Conservation (phyloP, 2,329 filamentous ascomycete genomes). For the Immersiporthe knoxdaviesiana region DNA sequence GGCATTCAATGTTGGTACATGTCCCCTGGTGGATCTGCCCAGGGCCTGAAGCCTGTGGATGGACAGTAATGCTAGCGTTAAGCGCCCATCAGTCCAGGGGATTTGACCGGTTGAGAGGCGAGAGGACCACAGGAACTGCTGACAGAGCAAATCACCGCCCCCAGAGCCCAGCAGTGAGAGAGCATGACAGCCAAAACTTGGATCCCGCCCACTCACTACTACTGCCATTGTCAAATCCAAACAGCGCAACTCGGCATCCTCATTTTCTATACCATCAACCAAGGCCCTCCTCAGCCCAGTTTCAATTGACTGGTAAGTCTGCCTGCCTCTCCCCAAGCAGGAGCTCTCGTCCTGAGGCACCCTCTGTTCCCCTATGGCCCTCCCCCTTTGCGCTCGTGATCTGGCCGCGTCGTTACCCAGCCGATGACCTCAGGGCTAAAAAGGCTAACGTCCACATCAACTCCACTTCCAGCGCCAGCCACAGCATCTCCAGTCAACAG, state of each 20-base stretch:
- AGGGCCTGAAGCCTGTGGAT: background rate
- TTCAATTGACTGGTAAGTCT: slow-evolving; percentile 24
- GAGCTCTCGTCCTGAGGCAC: background rate
- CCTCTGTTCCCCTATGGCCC: slow-evolving; percentile 1
- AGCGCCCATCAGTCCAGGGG: background rate
- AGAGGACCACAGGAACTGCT: background rate
- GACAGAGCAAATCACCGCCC: slow-evolving; percentile 1
- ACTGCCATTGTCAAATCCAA: slow-evolving; percentile 8
- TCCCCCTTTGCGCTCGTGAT: background rate
- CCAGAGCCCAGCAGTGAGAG: background rate
- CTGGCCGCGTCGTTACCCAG: slow-evolving; percentile 12
- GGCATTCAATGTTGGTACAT: background rate
- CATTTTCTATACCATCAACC: slow-evolving; percentile 24
- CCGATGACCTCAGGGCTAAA: slow-evolving; percentile 29
- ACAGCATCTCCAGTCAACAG: slow-evolving; percentile 11
- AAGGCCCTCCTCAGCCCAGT: slow-evolving; percentile 17
- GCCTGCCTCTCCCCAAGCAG: background rate
- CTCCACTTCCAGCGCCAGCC: slow-evolving; percentile 28
- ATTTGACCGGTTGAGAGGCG: background rate
- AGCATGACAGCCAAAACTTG: background rate
- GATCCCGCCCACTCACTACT: background rate
- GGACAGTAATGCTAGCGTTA: background rate
- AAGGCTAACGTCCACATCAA: slow-evolving; percentile 21
- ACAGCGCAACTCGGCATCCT: slow-evolving; percentile 25
- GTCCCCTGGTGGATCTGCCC: background rate